Evolutionary conservation across 1,139 yeast species (phyloP), one percentile per base, ranked within the genome.

Genomic region (Lodderomyces elongisporus): DNA sequence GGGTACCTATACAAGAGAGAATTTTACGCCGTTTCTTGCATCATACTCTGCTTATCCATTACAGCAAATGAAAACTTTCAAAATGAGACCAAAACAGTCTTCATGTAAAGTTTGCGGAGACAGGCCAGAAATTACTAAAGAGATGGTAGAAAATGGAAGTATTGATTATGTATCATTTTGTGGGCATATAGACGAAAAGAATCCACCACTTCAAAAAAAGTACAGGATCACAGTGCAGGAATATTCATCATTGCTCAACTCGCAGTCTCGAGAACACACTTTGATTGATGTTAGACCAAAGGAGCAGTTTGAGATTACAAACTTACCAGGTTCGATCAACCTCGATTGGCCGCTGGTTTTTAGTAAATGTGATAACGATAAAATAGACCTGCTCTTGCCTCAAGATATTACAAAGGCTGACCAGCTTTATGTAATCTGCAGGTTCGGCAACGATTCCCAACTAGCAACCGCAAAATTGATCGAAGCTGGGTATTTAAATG

Each of bases 401-500:
- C 69, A 68, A 0, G 20, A 28, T 1, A 45, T 50, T 24, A 41
- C 47, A 23, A 56, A 56, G 36, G 42, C 46, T 5, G 49, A 50
- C 36, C 36, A 39, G 0, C 45, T 68, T 1, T 68, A 53, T 40
- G 79, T 84, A 0, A 65, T 89, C 12, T 91, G 99, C 55, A 70
- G 97, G 25, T 79, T 68, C 51, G 99, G 99, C 4, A 88, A 87
- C 53, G 97, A 91, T 53, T 89, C 97, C 0, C 91, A 85, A 48
- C 57, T 77, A 14, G 95, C 95, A 0, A 78, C 85, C 0, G 58
- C 66, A 39, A 59, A 68, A 31, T 55, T 91, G 31, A 61, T 67
- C 31, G 76, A 72, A 10, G 60, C 73, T 36, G 77, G 77, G 0
- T 58, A 70, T 16, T 38, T 51, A 0, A 60, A 75, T 12, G 87